Conservation (phyloP, 129 eudicot genomes). For the Heracleum sosnowskyi region DNA sequence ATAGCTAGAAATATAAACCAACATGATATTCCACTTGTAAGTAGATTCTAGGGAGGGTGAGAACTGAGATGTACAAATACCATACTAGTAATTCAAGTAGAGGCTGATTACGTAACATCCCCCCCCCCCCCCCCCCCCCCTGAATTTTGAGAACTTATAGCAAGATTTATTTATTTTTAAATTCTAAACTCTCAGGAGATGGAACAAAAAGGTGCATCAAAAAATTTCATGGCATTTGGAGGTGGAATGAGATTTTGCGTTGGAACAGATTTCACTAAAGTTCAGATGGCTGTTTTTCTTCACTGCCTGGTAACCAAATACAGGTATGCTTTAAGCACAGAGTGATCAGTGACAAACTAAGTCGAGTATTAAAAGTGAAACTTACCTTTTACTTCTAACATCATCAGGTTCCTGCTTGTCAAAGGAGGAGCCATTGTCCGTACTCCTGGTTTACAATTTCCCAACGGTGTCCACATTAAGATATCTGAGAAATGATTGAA, state of each 20-base stretch:
- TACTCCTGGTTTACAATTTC: conserved; percentile 90
- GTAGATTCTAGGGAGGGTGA: no score
- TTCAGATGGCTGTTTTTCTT: conserved; percentile 90
- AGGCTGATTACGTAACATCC: no score
- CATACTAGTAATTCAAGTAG: neutral
- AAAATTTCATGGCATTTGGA: conserved; percentile 93
- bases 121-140: no score
- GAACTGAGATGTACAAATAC: neutral
- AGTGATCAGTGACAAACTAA: neutral
- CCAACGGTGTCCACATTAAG: conserved; percentile 59
- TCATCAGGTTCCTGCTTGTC: conserved; percentile 53
- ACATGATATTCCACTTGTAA: neutral
- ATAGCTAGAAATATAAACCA: neutral
- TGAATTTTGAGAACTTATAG: neutral
- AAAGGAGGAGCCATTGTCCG: conserved; percentile 79
- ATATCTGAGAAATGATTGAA: conserved; percentile 27
- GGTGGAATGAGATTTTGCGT: conserved; percentile 98
- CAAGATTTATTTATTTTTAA: neutral
- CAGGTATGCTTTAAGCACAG: conserved; percentile 28
- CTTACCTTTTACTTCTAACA: neutral
- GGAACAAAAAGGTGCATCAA: conserved; percentile 64
- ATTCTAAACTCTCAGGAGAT: no score
- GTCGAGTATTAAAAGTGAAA: neutral
- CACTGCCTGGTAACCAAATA: conserved; percentile 79
- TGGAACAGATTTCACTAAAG: conserved; percentile 86